Evolutionary conservation across 768 basidiomycete genomes (phyloP).

Genomic region (Trichaptum fuscoviolaceum): DNA sequence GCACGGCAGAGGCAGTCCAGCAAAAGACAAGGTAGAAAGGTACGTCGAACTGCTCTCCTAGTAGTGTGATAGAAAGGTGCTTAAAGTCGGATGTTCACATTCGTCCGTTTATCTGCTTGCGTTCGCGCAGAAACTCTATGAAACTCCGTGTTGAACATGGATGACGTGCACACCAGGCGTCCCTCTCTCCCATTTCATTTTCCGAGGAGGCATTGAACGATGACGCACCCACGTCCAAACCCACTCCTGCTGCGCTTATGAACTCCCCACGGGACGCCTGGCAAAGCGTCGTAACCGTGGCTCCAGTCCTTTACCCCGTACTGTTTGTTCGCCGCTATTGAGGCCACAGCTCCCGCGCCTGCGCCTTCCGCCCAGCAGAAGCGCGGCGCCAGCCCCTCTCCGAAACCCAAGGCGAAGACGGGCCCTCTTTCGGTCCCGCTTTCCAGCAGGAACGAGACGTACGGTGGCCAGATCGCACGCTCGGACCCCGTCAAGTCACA

Average conservation of each 20-base stretch:
- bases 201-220: background rate
- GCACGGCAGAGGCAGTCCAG: slow-evolving; percentile 17
- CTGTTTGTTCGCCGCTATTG: background rate
- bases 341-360: background rate
- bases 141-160: background rate
- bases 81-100: background rate
- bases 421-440: slow-evolving; percentile 33
- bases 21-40: background rate
- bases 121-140: background rate
- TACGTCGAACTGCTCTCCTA: background rate
- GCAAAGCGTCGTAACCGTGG: slow-evolving; percentile 5
- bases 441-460: slow-evolving; percentile 14
- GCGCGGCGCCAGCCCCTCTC: background rate
- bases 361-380: background rate
- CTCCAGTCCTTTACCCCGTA: background rate
- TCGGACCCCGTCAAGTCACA: slow-evolving; percentile 23
- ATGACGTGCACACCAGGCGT: background rate
- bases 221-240: background rate
- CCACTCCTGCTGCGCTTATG: background rate
- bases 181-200: background rate
- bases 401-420: background rate
- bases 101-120: background rate
- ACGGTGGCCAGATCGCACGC: slow-evolving; percentile 23
- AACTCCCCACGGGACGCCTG: slow-evolving; percentile 1
- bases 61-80: background rate